phyloP scores from a whole-genome alignment of 805 yeast genomes.

The Candida sphagnicola region DNA sequence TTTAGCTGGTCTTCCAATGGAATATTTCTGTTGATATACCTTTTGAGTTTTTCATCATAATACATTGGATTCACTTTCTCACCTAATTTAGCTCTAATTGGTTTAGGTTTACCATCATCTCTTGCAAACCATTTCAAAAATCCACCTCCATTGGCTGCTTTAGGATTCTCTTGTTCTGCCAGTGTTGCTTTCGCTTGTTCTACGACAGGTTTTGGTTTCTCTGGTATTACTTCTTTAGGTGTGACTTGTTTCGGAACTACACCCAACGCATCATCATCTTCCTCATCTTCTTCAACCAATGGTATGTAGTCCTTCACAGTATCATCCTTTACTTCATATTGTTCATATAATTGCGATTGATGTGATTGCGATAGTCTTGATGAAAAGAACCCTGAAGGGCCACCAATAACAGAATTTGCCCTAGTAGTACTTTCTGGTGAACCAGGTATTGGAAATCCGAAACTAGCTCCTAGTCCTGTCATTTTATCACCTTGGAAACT shows the following conservation, averaged over 20 bases:
- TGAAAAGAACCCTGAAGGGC: slow-evolving; percentile 29
- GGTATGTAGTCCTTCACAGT: slow-evolving; percentile 41
- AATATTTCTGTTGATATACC: slow-evolving; percentile 79
- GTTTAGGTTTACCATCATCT: slow-evolving; percentile 65
- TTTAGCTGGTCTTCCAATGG: slow-evolving; percentile 61
- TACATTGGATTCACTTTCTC: slow-evolving; percentile 60
- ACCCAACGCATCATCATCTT: slow-evolving; percentile 40
- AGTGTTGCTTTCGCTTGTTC: slow-evolving; percentile 16
- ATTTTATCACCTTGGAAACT: not conserved
- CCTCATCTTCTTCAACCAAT: slow-evolving; percentile 41
- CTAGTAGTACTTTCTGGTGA: slow-evolving; percentile 43
- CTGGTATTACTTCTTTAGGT: slow-evolving; percentile 12
- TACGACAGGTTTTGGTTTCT: slow-evolving; percentile 14
- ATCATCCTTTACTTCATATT: slow-evolving; percentile 43
- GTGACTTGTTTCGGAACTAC: slow-evolving; percentile 29
- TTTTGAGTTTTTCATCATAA: slow-evolving; percentile 76
- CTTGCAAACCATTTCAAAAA: slow-evolving; percentile 40
- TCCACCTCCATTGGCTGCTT: slow-evolving; percentile 43
- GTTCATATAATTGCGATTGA: slow-evolving; percentile 40
- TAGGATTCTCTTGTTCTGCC: slow-evolving; percentile 9
- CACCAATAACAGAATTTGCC: slow-evolving; percentile 40
- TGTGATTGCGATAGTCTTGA: slow-evolving; percentile 42
- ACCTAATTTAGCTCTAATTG: slow-evolving; percentile 82
- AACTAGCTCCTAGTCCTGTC: slow-evolving; percentile 10
- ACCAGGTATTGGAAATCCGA: slow-evolving; percentile 42